Conservation (phyloP, 257 asterid genomes). For the Nicotiana undulata region DNA sequence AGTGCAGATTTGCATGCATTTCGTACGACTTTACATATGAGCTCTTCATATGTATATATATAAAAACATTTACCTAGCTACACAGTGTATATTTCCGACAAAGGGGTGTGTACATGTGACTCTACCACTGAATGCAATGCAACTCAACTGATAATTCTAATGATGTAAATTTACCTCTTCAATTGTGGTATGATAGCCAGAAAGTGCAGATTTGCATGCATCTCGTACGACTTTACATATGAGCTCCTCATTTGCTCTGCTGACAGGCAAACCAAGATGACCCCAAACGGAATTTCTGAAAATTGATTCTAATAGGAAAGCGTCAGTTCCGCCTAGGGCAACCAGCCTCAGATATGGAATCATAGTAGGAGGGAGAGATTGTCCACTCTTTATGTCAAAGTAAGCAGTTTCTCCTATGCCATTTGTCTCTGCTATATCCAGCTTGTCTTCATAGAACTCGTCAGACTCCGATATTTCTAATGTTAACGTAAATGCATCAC, state of each 20-base stretch:
- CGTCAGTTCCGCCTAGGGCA: constrained; percentile 82
- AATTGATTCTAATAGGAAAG: constrained; percentile 75
- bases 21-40: constrained; percentile 64
- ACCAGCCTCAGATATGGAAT: constrained; percentile 67
- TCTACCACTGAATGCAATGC: too few relatives aligned
- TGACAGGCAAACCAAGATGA: constrained; percentile 68
- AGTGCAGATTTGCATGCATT: constrained; percentile 69
- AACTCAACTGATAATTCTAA: too few relatives aligned
- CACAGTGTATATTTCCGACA: too few relatives aligned
- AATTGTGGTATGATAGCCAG: constrained; percentile 72
- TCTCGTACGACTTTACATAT: constrained; percentile 61
- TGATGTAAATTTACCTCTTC: constrained; percentile 55
- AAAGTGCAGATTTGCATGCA: constrained; percentile 71
- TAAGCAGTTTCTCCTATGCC: constrained; percentile 63
- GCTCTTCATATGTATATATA: constrained; percentile 43
- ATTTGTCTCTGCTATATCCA: constrained; percentile 77
- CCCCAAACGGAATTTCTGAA: constrained; percentile 73
- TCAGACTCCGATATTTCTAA: constrained; percentile 74
- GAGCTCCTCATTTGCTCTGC: constrained; percentile 84
- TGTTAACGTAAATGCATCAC: constrained; percentile 82
- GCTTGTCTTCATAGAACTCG: constrained; percentile 56
- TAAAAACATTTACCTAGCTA: too few relatives aligned
- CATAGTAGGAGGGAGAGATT: constrained; percentile 65
- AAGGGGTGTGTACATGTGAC: too few relatives aligned
- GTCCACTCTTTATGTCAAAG: constrained; percentile 71